Evolutionary conservation across 2,329 filamentous ascomycete genomes (phyloP).

Genomic region (Botryosphaeria dothidea): DNA sequence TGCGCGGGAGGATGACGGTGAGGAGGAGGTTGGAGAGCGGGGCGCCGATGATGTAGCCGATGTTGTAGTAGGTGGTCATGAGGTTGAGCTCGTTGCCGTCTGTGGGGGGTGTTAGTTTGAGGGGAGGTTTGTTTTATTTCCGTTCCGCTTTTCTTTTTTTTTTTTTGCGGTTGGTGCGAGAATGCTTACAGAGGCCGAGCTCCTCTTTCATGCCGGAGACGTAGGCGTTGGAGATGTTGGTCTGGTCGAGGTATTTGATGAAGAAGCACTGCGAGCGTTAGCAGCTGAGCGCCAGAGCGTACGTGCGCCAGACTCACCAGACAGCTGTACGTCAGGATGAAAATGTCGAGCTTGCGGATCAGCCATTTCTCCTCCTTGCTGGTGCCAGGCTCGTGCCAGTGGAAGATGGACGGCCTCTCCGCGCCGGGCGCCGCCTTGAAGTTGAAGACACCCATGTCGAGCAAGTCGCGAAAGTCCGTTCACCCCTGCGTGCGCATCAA

Average conservation of each 20-base stretch:
- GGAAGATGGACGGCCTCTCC: background rate
- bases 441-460: background rate
- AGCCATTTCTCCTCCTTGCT: conserved; percentile 23
- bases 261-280: conserved; percentile 21
- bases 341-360: conserved; percentile 25
- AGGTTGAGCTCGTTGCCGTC: conserved; percentile 20
- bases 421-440: background rate
- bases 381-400: conserved; percentile 22
- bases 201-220: conserved; percentile 33
- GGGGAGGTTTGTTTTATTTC: no score
- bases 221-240: conserved; percentile 30
- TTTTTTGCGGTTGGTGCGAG: no score
- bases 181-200: conserved; percentile 23
- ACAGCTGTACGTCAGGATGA: conserved; percentile 23
- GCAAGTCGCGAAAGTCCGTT: background rate
- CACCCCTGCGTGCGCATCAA: background rate
- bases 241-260: conserved; percentile 28
- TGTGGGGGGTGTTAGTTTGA: background rate
- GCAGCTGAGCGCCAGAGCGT: background rate
- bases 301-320: background rate
- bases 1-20: conserved; percentile 1
- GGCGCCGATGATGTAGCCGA: conserved; percentile 19
- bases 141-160: no score
- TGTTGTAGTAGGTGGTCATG: conserved; percentile 20
- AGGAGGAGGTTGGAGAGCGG: conserved; percentile 7